These are phyloP conservation scores for Globisporangium mamillatum DNA, from an alignment of 352 stramenopile species.

Conservation along the genomic window DNA sequence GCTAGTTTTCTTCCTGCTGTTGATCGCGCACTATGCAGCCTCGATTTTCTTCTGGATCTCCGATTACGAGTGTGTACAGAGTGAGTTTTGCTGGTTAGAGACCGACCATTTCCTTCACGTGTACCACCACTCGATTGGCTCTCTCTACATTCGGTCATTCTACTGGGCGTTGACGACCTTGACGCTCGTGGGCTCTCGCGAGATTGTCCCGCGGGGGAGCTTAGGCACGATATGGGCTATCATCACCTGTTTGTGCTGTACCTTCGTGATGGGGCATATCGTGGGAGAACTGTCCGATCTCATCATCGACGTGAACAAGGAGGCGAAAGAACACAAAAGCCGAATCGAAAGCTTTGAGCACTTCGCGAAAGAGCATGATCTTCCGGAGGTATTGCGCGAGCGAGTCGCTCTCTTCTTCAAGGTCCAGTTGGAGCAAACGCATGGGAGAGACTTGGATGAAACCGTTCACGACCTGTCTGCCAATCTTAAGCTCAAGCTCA, in stretches of 20 bases:
- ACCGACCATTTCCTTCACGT: constrained; percentile 58
- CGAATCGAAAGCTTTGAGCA: constrained; percentile 72
- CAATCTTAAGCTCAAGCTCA: constrained; percentile 68
- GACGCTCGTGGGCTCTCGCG: constrained; percentile 51
- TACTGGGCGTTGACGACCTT: constrained; percentile 76
- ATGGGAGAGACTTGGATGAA: constrained; percentile 44
- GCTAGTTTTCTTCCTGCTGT: constrained; percentile 63
- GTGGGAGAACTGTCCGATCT: constrained; percentile 71
- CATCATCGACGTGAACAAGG: constrained; percentile 72
- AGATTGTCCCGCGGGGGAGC: constrained; percentile 44
- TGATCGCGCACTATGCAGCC: constrained; percentile 57
- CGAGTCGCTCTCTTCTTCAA: constrained; percentile 65
- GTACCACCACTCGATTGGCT: constrained; percentile 45
- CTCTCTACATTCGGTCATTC: constrained; percentile 63
- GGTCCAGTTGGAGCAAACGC: constrained; percentile 48
- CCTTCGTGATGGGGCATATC: constrained; percentile 75
- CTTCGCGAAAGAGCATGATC: constrained; percentile 61
- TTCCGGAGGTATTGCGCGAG: constrained; percentile 42
- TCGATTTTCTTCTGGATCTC: constrained; percentile 76
- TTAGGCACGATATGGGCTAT: constrained; percentile 57
- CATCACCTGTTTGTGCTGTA: constrained; percentile 57
- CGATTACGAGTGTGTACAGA: constrained; percentile 42
- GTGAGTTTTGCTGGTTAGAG: constrained; percentile 51
- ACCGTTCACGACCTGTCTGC: constrained; percentile 59
- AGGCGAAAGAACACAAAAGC: constrained; percentile 65